Conservation (phyloP, 2,329 filamentous ascomycete species). For the Cadophora sp. region DNA sequence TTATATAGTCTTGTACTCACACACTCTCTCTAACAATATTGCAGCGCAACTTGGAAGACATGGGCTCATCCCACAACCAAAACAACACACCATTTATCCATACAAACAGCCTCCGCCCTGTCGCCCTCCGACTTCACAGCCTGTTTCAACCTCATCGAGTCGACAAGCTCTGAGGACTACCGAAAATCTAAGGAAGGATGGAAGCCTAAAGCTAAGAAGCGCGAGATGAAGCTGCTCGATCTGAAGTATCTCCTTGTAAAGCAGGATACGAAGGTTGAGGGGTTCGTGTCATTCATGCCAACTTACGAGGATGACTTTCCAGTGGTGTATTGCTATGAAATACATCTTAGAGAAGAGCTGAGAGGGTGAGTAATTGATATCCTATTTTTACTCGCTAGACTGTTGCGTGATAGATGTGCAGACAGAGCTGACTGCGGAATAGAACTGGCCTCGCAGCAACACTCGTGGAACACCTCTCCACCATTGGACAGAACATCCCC, state of each 20-base stretch:
- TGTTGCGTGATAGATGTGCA: background rate
- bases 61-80: constrained; percentile 61
- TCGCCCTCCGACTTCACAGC: constrained; percentile 53
- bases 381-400: constrained; percentile 9
- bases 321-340: constrained; percentile 81
- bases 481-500: constrained; percentile 59
- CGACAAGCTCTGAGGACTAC: constrained; percentile 71
- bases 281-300: constrained; percentile 75
- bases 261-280: constrained; percentile 50
- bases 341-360: constrained; percentile 67
- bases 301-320: constrained; percentile 69
- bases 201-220: constrained; percentile 64
- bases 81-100: constrained; percentile 51
- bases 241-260: constrained; percentile 73
- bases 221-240: constrained; percentile 72
- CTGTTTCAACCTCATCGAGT: constrained; percentile 64
- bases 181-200: constrained; percentile 67
- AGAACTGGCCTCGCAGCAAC: constrained; percentile 68
- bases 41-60: constrained; percentile 32
- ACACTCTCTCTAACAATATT: background rate
- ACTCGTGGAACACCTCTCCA: constrained; percentile 63
- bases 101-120: constrained; percentile 52
- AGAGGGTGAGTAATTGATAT: constrained; percentile 54
- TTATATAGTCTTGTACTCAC: background rate
- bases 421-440: constrained; percentile 19